Evolutionary conservation across 75 land plant genomes (phyloP), one percentile per base, ranked within the genome.

Genomic region (Pseudotsuga menziesii): DNA sequence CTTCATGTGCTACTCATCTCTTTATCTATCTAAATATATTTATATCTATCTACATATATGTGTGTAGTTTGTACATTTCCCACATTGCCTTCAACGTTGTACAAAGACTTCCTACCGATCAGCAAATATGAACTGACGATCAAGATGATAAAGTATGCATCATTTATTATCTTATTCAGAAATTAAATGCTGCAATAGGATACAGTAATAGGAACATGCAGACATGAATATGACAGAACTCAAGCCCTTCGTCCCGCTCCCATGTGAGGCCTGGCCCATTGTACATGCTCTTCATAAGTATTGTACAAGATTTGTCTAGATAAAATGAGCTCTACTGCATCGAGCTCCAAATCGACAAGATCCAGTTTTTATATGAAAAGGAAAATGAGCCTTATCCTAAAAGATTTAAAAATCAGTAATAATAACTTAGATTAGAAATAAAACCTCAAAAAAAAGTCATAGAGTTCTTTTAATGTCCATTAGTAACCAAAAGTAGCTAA

Each of bases 301-400:
- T 78, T 4, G 99, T 97, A 84, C 93, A 88, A n/a, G 99, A 95
- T 78, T 91, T 93, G 76, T 97, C 99, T 77, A 93, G 95, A 85
- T 92, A 89, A 79, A 92, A 81, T 97, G 99, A 82, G 86, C 83
- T 78, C 99, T 90, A 78, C 91, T 97, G 86, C 99, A 97, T 22
- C 92, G 85, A 8, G 76, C 75, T n/a, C 99, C 99, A 91, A 97
- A 97, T 9, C 99, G 93, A 85, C 99, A 97, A 72, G 81, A 93
- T 52, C 99, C 99, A 27, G 98, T 94, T 80, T 97, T 97, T 6
- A 92, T 55, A 73, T 97, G 98, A 77, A 97, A 97, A 56, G 99
- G 99, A 69, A 98, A 97, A 59, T 97, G 92, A 78, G 86, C 87
- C 86, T 94, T 94, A 84, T 97, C 99, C 99, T 97, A 88, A 75